Evolutionary conservation across 495 filamentous ascomycete genomes (phyloP).

Genomic region (Haplographium delicatum): DNA sequence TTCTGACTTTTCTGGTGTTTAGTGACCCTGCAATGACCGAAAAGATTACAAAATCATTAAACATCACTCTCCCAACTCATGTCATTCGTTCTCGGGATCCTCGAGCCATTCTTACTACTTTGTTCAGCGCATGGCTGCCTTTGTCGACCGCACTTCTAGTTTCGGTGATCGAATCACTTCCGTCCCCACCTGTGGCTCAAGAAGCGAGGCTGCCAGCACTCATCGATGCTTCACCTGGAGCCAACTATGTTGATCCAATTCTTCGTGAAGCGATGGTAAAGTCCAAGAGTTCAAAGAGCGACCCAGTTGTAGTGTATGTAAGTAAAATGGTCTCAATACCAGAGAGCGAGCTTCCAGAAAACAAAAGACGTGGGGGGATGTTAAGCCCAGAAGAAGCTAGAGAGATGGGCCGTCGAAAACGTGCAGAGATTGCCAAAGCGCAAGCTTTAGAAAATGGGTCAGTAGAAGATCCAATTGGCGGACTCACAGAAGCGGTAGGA

Average conservation of each 20-base stretch:
- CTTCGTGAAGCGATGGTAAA: constrained; percentile 75
- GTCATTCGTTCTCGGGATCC: constrained; percentile 82
- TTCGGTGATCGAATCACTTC: constrained; percentile 87
- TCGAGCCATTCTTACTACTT: constrained; percentile 71
- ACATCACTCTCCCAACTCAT: constrained; percentile 75
- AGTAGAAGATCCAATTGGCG: constrained; percentile 31
- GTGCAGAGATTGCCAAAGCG: constrained; percentile 75
- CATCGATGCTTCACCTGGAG: constrained; percentile 75
- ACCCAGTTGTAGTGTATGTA: constrained; percentile 89
- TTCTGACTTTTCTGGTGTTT: constrained; percentile 18
- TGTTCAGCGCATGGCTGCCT: constrained; percentile 88
- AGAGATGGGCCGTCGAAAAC: constrained; percentile 80
- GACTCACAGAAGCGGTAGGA: constrained; percentile 51
- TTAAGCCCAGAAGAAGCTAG: constrained; percentile 86
- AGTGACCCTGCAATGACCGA: constrained; percentile 79
- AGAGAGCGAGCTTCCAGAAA: constrained; percentile 79
- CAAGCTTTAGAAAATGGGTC: constrained; percentile 44
- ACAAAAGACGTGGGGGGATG: constrained; percentile 60
- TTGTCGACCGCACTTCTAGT: constrained; percentile 90
- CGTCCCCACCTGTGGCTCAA: constrained; percentile 81
- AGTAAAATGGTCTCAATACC: constrained; percentile 98
- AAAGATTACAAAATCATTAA: constrained; percentile 91
- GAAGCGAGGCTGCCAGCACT: constrained; percentile 72
- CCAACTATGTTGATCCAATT: constrained; percentile 56
- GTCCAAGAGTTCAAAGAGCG: constrained; percentile 61